Evolutionary conservation across 306 rosid genomes (phyloP).

Genomic region (Ormosia semicastrata): DNA sequence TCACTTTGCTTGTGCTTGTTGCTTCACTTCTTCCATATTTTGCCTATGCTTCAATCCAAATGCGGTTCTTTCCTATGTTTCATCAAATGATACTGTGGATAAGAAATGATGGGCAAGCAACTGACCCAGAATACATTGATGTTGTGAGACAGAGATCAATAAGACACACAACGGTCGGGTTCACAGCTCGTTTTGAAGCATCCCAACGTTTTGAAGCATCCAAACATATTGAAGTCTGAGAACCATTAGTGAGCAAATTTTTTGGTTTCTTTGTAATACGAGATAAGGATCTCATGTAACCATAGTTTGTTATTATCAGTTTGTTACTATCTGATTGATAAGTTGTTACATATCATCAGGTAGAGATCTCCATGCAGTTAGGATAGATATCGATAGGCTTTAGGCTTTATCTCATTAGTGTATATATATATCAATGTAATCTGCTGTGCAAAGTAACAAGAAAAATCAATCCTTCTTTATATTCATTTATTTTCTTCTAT

Average conservation of each 20-base stretch:
- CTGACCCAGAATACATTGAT: conserved; percentile 76
- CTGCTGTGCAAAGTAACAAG: too few relatives aligned
- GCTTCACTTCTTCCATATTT: conserved; percentile 74
- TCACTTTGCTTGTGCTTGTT: conserved; percentile 60
- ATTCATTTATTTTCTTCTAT: too few relatives aligned
- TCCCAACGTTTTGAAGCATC: conserved; percentile 46
- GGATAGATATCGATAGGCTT: too few relatives aligned
- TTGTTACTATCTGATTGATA: too few relatives aligned
- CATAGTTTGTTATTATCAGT: too few relatives aligned
- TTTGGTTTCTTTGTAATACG: background rate
- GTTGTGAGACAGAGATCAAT: conserved; percentile 79
- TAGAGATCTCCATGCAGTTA: too few relatives aligned
- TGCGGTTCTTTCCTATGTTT: conserved; percentile 79
- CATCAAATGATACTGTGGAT: conserved; percentile 96
- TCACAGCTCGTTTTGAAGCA: conserved; percentile 86
- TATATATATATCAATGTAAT: too few relatives aligned
- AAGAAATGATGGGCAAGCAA: conserved; percentile 62
- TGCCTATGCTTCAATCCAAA: conserved; percentile 58
- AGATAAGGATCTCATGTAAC: too few relatives aligned
- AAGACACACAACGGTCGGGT: conserved; percentile 77
- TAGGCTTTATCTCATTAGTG: too few relatives aligned
- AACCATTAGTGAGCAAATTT: background rate
- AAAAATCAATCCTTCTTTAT: too few relatives aligned
- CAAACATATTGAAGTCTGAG: conserved; percentile 42
- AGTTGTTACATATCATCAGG: too few relatives aligned